These are phyloP conservation scores for Elaeagnus macrophylla DNA, from an alignment of 306 rosid species.

Conservation along the genomic window DNA sequence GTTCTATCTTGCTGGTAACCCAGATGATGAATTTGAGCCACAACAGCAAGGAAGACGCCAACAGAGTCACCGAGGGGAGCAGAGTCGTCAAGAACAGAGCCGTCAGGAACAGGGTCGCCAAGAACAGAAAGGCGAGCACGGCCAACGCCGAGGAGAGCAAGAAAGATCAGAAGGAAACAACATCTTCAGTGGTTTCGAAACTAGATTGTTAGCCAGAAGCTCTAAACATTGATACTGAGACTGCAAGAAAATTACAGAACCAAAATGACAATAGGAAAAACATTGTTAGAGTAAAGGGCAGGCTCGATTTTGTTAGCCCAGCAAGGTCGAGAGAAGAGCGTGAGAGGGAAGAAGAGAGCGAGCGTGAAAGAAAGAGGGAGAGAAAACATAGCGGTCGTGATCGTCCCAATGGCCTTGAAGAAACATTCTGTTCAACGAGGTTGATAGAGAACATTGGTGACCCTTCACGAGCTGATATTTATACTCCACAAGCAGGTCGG, in stretches of 20 bases:
- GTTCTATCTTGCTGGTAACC: too few relatives aligned
- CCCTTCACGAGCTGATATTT: too few relatives aligned
- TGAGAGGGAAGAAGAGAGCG: slow-evolving; percentile 5
- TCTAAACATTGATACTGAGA: slow-evolving; percentile 21
- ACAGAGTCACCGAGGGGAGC: too few relatives aligned
- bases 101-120: too few relatives aligned
- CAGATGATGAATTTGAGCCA: too few relatives aligned
- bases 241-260: slow-evolving; percentile 23
- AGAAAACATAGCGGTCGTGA: not conserved
- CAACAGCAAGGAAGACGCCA: too few relatives aligned
- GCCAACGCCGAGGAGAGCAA: too few relatives aligned
- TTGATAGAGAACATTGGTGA: too few relatives aligned
- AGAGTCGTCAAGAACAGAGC: too few relatives aligned
- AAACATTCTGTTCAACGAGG: slow-evolving; percentile 21
- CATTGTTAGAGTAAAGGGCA: slow-evolving; percentile 32
- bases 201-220: slow-evolving; percentile 26
- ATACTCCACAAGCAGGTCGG: too few relatives aligned
- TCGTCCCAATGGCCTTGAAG: slow-evolving; percentile 23
- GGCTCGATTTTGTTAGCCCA: slow-evolving; percentile 34
- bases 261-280: slow-evolving; percentile 18
- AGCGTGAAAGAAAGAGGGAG: not conserved
- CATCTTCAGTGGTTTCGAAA: slow-evolving; percentile 33
- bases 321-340: slow-evolving; percentile 3
- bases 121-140: too few relatives aligned
- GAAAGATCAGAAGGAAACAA: slow-evolving; percentile 25